Base-by-base conservation (phyloP, 129 eudicot genomes). In the Chrysanthemum makinoi region DNA sequence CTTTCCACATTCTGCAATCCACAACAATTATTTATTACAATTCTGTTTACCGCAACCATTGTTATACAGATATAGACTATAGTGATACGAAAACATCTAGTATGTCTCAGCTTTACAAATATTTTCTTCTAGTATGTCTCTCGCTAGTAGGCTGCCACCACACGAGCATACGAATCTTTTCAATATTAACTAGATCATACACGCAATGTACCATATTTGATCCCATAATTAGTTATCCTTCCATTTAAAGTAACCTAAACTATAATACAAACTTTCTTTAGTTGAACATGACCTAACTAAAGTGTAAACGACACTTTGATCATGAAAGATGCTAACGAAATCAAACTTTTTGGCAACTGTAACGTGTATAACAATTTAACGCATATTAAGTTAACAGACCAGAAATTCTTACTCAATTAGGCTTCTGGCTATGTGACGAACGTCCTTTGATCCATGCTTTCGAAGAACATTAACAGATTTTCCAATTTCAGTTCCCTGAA, bases 401-500 rank as follows among this genome's bases (percentile, higher is more conserved):
- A 70, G 50, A 77, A 6, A 49, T 46, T 13, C 98, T 13, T 94
- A 94, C 98, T 79, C 80, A 52, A 89, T 72, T 54, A 94, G 83
- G 28, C 74, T 20, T 54, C 75, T 69, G 53, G 83, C 82, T 16
- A 90, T 86, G 47, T 89, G 80, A 43, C 83, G 77, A 28, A 87
- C 84, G 33, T 87, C 89, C 79, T 72, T 82, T 56, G 93, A 85
- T 35, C 83, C 66, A 70, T 87, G 95, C 80, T 76, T 90, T 20
- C 88, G 81, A 64, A 94, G 84, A 73, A 65, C 62, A 66, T 84
- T 87, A 51, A 89, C 97, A 59, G 97, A 75, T 81, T 87, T 94
- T 48, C 98, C 97, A 52, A 94, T 87, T 81, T 87, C 93, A 1
- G 98, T 87, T 17, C 72, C 90, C 98, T 94, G 86, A 78, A 85